Percentiles rank a stretch among this genome's conserved stretches.
Evolutionary conservation across 2,329 filamentous ascomycete species (phyloP).

Genomic region (Fusarium fracticaudum): DNA sequence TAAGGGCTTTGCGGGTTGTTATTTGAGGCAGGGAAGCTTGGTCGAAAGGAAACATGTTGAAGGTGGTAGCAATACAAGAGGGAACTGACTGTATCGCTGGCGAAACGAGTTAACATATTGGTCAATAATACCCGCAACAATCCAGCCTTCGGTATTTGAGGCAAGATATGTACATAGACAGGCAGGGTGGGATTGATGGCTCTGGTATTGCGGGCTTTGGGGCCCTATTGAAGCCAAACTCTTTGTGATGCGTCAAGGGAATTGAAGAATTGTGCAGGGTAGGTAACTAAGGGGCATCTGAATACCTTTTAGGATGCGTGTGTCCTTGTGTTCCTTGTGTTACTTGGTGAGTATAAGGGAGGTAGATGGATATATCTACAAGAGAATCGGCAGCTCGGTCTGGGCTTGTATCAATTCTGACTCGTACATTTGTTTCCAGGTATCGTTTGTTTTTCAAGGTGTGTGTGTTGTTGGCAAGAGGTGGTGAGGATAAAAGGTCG

Average conservation of each 20-base stretch:
- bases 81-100: background rate
- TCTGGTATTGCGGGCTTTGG: slow-evolving; percentile 19
- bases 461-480: background rate
- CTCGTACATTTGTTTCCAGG: background rate
- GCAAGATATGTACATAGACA: slow-evolving; percentile 2
- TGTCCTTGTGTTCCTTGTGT: background rate
- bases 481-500: background rate
- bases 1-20: slow-evolving; percentile 73
- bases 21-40: slow-evolving; percentile 64
- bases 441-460: background rate
- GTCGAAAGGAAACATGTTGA: slow-evolving; percentile 66
- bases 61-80: background rate
- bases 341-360: background rate
- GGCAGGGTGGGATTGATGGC: slow-evolving; percentile 10
- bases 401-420: background rate
- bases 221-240: slow-evolving; percentile 14
- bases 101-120: background rate
- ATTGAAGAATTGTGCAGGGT: slow-evolving; percentile 16
- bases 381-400: background rate
- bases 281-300: background rate
- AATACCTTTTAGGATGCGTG: background rate
- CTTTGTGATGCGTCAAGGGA: slow-evolving; percentile 24
- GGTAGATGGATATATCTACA: background rate
- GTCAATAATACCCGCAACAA: background rate
- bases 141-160: background rate